phyloP scores from a whole-genome alignment of 1,284 basidiomycete genomes.

The Apiotrichum montevideense region DNA sequence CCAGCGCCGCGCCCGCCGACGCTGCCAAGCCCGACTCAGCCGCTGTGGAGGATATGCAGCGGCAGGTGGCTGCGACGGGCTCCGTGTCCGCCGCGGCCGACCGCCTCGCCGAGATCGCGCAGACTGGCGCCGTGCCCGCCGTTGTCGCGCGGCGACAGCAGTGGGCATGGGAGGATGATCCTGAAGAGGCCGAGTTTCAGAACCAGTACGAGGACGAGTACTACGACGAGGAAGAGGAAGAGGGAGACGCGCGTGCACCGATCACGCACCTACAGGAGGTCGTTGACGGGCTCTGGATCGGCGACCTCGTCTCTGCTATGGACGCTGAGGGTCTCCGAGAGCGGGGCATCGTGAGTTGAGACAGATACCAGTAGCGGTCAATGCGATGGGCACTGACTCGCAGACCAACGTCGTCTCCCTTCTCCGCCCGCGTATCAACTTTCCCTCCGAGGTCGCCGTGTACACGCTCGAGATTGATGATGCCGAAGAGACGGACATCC shows the following conservation, averaged over 20 bases:
- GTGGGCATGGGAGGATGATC: slow-evolving; percentile 21
- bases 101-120: slow-evolving; percentile 18
- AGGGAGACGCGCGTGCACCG: slow-evolving; percentile 19
- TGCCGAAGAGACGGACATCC: slow-evolving; percentile 55
- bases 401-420: slow-evolving; percentile 43
- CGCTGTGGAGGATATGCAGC: slow-evolving; percentile 36
- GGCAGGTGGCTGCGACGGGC: slow-evolving; percentile 31
- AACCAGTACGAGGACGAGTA: slow-evolving; percentile 17
- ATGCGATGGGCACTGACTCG: not conserved
- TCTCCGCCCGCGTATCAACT: slow-evolving; percentile 34
- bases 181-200: slow-evolving; percentile 27
- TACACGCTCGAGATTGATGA: slow-evolving; percentile 46
- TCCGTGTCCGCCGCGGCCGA: slow-evolving; percentile 31
- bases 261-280: slow-evolving; percentile 42
- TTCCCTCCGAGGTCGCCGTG: slow-evolving; percentile 28
- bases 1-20: slow-evolving; percentile 26
- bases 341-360: slow-evolving; percentile 37
- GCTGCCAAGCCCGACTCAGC: slow-evolving; percentile 32
- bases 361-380: no score
- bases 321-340: slow-evolving; percentile 35
- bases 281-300: slow-evolving; percentile 44
- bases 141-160: slow-evolving; percentile 3
- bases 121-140: not conserved
- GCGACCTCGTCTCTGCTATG: slow-evolving; percentile 44
- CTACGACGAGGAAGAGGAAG: slow-evolving; percentile 11